A percentile compares a stretch with the other conserved stretches of the same genome.
These are phyloP conservation scores for Suhomyces wounanorum DNA, from an alignment of 1,139 yeast genomes.

Conservation along the genomic window DNA sequence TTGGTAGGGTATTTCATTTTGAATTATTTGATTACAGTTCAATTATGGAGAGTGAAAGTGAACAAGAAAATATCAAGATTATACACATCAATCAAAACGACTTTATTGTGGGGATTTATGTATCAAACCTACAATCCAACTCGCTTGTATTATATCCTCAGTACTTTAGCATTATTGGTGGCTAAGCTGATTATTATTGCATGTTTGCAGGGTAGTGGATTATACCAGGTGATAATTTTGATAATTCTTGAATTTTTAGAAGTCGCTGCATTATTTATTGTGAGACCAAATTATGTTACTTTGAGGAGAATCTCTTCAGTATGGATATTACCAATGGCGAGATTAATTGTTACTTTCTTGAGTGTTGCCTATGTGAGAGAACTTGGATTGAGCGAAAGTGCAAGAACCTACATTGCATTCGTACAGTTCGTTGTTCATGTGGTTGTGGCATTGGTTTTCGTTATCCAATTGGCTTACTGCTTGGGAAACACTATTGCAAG, in stretches of 20 bases:
- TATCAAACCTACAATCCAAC: conserved; percentile 50
- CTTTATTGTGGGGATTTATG: conserved; percentile 49
- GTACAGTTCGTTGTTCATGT: conserved; percentile 44
- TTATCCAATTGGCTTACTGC: conserved; percentile 36
- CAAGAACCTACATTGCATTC: conserved; percentile 43
- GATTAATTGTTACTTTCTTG: conserved; percentile 39
- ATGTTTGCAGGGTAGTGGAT: conserved; percentile 43
- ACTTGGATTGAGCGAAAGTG: conserved; percentile 34
- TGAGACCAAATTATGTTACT: conserved; percentile 44
- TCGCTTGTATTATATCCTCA: conserved; percentile 37
- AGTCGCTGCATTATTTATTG: conserved; percentile 29
- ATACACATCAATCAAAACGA: conserved; percentile 50
- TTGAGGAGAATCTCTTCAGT: conserved; percentile 42
- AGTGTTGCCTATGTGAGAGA: conserved; percentile 44
- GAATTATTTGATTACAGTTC: conserved; percentile 29
- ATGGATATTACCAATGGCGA: conserved; percentile 39
- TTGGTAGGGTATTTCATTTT: conserved; percentile 34
- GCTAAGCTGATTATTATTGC: conserved; percentile 46
- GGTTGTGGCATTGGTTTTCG: conserved; percentile 38
- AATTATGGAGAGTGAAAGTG: conserved; percentile 17
- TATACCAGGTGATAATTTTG: conserved; percentile 45
- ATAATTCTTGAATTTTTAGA: conserved; percentile 38
- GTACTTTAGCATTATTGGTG: conserved; percentile 36
- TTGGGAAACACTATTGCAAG: conserved; percentile 31
- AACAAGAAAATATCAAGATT: conserved; percentile 35